These are phyloP conservation scores for Ophiosphaerella herpotricha DNA, from an alignment of 2,329 filamentous ascomycete genomes.

Conservation along the genomic window DNA sequence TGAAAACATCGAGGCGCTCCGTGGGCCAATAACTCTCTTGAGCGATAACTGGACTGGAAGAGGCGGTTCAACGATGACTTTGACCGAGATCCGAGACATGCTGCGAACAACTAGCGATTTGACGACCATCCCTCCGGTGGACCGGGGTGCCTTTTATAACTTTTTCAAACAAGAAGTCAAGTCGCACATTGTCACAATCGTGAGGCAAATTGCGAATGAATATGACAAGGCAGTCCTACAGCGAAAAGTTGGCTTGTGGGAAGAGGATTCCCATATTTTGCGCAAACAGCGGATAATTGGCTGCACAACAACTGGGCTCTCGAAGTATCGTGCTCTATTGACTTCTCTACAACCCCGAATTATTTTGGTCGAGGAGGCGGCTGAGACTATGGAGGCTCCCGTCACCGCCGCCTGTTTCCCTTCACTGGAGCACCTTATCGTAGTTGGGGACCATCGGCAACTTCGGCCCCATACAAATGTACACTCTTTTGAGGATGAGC, in stretches of 20 bases:
- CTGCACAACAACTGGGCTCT: slow-evolving; percentile 78
- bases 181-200: slow-evolving; percentile 48
- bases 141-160: slow-evolving; percentile 70
- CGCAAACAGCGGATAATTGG: slow-evolving; percentile 60
- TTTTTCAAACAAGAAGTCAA: slow-evolving; percentile 64
- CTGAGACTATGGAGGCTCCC: slow-evolving; percentile 72
- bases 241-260: slow-evolving; percentile 62
- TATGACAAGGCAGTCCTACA: slow-evolving; percentile 59
- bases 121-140: slow-evolving; percentile 60
- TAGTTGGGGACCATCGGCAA: slow-evolving; percentile 82
- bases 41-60: slow-evolving; percentile 49
- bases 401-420: slow-evolving; percentile 65
- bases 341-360: slow-evolving; percentile 68
- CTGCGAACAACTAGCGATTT: slow-evolving; percentile 57
- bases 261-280: slow-evolving; percentile 57
- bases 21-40: slow-evolving; percentile 35
- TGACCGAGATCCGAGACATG: slow-evolving; percentile 43
- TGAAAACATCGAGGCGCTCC: slow-evolving; percentile 45
- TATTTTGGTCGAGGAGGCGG: slow-evolving; percentile 79
- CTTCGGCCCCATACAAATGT: slow-evolving; percentile 72
- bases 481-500: slow-evolving; percentile 60
- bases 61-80: slow-evolving; percentile 17
- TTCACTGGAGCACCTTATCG: slow-evolving; percentile 66
- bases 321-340: slow-evolving; percentile 76
- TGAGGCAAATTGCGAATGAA: slow-evolving; percentile 56